These are phyloP conservation scores for Eucalyptus coolabah DNA, from an alignment of 345 rosid species.

Conservation along the genomic window DNA sequence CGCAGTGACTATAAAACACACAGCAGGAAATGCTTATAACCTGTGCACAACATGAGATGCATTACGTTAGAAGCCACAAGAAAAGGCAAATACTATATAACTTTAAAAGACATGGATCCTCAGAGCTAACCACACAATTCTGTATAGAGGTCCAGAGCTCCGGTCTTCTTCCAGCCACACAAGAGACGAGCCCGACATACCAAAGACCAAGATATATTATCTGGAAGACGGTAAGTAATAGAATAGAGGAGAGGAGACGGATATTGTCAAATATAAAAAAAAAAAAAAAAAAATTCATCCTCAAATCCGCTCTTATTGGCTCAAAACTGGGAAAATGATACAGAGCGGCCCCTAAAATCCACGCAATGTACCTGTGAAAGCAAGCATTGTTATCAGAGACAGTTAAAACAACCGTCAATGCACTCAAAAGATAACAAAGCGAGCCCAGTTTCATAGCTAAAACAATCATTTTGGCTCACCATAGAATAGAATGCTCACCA, in stretches of 20 bases:
- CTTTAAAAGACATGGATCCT: background rate
- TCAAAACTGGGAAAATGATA: conserved; percentile 98
- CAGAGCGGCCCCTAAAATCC: conserved; percentile 94
- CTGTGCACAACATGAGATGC: conserved; percentile 15
- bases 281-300: conserved; percentile 99
- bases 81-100: background rate
- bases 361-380: conserved; percentile 76
- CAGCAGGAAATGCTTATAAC: conserved; percentile 96
- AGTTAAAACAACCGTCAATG: background rate
- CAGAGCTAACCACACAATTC: conserved; percentile 69
- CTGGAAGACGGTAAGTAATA: conserved; percentile 88
- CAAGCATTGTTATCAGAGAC: background rate
- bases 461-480: background rate
- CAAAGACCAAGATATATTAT: conserved; percentile 77
- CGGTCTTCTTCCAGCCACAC: conserved; percentile 85
- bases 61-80: background rate
- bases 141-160: conserved; percentile 79
- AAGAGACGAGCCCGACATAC: conserved; percentile 89
- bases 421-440: background rate
- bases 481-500: conserved; percentile 36
- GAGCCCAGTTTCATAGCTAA: background rate
- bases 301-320: conserved; percentile 96
- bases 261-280: conserved; percentile 77
- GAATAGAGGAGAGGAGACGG: conserved; percentile 68
- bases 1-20: conserved; percentile 93